These are phyloP conservation scores for Claviceps purpurea DNA, from an alignment of 2,329 filamentous ascomycete genomes.

Conservation along the genomic window DNA sequence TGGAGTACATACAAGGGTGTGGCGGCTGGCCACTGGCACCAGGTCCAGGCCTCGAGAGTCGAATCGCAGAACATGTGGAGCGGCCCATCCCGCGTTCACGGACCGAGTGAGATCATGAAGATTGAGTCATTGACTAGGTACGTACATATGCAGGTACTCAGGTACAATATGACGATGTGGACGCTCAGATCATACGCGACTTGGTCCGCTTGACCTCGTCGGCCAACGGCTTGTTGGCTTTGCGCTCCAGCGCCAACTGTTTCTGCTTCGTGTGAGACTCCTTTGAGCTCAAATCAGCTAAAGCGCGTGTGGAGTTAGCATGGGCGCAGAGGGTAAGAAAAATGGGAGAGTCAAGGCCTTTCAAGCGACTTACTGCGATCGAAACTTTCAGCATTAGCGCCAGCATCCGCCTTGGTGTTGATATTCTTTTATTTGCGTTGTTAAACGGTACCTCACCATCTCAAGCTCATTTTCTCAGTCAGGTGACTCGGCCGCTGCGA, in stretches of 20 bases:
- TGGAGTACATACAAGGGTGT: neutral
- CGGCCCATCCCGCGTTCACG: neutral
- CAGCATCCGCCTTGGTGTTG: too few species aligned
- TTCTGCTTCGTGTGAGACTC: constrained; percentile 93
- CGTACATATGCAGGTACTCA: too few species aligned
- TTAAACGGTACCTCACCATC: neutral
- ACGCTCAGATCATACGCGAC: too few species aligned
- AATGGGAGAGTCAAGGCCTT: neutral
- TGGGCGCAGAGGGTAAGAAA: neutral
- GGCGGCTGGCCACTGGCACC: too few species aligned
- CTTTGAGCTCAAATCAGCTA: constrained; percentile 41
- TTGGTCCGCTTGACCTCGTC: constrained; percentile 28
- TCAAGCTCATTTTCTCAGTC: neutral
- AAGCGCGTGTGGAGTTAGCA: neutral
- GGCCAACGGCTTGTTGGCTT: constrained; percentile 83
- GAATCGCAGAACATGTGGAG: neutral
- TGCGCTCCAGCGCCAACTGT: constrained; percentile 73
- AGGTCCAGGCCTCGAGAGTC: neutral
- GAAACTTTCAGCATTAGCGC: constrained; percentile 15
- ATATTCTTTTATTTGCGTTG: too few species aligned
- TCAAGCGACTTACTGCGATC: constrained; percentile 26
- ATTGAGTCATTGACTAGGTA: too few species aligned
- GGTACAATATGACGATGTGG: too few species aligned
- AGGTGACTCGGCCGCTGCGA: neutral
- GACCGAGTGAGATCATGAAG: too few species aligned